Evolutionary conservation across 2,329 filamentous ascomycete genomes (phyloP), one percentile per base, ranked within the genome.

Genomic region (Balansia obtecta): DNA sequence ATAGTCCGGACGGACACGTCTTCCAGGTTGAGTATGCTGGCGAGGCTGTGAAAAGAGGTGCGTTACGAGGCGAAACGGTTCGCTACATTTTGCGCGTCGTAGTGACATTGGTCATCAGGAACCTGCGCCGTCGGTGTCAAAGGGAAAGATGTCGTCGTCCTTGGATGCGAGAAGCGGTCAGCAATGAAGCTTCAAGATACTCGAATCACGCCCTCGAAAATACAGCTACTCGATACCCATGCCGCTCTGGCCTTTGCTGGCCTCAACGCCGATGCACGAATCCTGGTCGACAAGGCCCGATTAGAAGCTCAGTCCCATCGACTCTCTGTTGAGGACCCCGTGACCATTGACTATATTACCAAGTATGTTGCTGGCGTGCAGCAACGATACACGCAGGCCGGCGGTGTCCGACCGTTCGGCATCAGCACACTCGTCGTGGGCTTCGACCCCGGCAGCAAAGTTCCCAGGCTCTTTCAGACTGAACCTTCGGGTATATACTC

Each of bases 161-260:
- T 98, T 46, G 93, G 93, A 62, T 98, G 93, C 71, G 93, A 98
- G 75, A 98, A 98, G 80, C 83, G 91, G 61, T 97, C 93, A 49
- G 93, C 93, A 34, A 96, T 98, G 86, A 98, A 98, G 75, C 83
- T 98, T 54, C 93, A 98, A 78, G 93, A 98, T 71, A 98, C 94
- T 52, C 86, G 93, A 67, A 98, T 98, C 71, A 98, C 93, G 32
- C 93, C 93, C 12, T 97, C 93, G 60, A 98, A 98, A 79, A 96
- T 98, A 69, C 89, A 90, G 61, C 82, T 96, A 57, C 82, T 98
- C 65, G 93, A 98, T 70, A 87, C 83, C 64, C 93, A 98, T 71
- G 90, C 95, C 63, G 94, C 90, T 67, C 86, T 98, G 58, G 93
- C 93, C 57, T 98, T 98, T 62, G 93, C 93, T 55, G 93, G 93